Base-by-base conservation (phyloP, 495 filamentous ascomycete species). In the Delitschia confertaspora region DNA sequence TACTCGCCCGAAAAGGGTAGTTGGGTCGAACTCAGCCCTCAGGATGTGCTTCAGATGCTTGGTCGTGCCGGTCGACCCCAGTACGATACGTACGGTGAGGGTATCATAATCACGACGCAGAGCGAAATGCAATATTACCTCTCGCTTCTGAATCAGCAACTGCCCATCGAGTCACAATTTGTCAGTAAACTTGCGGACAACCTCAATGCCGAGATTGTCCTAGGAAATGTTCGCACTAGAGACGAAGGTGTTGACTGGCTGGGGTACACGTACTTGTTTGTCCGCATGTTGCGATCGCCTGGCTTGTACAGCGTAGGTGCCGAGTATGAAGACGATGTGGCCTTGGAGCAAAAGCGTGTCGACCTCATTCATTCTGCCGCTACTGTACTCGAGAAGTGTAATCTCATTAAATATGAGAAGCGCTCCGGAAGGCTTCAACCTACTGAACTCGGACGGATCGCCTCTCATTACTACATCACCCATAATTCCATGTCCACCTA, bases 191-290 rank as follows among this genome's bases (percentile, higher is more conserved):
- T 99, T 7, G 87, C 88, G 0, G 91, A 99, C 69, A 99, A 95
- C 53, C 71, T 99, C 58, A 99, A 99, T 54, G 91, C 91, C 6
- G 91, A 99, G 58, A 77, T 96, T 60, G 91, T 99, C 8, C 74
- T 99, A 13, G 91, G 93, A 25, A 96, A 91, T 56, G 75, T 99
- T n/a, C 75, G 91, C 18, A 93, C 68, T 47, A 76, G 93, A 30
- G 88, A 96, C 56, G 91, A 99, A 56, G 91, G 82, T 39, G 93
- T 96, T 25, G 88, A 99, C 47, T 99, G 91, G 91, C 77, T 99
- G 18, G 93, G 91, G 6, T 99, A 99, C 60, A 95, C 91, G 0
- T 99, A 99, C 63, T 76, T 99, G 22, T 99, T 93, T 53, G 87
- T 99, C 37, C 83, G 91, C 11, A 99, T 99, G 91, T 74, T 96